Percentiles rank a stretch among this genome's conserved stretches.
Evolutionary conservation across 257 asterid genomes (phyloP).

Genomic region (Misopates orontium): DNA sequence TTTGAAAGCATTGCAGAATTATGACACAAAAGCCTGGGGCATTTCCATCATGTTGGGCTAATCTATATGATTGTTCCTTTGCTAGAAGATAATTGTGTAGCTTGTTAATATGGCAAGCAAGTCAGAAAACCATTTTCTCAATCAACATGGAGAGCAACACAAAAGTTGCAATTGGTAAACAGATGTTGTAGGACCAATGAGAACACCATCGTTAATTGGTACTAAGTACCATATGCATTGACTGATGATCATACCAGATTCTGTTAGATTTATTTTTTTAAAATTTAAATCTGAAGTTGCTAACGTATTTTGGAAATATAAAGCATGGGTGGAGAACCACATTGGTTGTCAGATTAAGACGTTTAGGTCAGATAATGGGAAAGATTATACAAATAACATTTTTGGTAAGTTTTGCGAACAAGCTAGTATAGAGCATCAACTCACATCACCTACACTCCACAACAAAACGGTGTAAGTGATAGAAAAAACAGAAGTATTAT

Average conservation of each 20-base stretch:
- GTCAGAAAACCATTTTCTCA: constrained; percentile 6
- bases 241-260: constrained; percentile 19
- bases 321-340: too few species aligned
- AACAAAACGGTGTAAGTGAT: too few species aligned
- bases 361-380: too few species aligned
- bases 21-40: constrained; percentile 15
- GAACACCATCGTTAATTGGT: background rate
- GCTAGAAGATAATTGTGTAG: constrained; percentile 6
- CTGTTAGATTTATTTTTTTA: constrained; percentile 22
- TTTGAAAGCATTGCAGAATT: background rate
- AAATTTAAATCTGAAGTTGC: too few species aligned
- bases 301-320: too few species aligned
- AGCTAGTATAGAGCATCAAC: too few species aligned
- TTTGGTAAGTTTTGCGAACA: too few species aligned
- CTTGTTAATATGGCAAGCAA: constrained; percentile 24
- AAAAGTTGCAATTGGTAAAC: constrained; percentile 6
- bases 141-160: constrained; percentile 8
- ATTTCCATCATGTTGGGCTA: constrained; percentile 13
- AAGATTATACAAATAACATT: too few species aligned
- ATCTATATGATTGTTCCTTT: background rate
- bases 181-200: background rate
- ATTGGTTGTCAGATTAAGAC: too few species aligned
- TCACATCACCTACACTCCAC: too few species aligned
- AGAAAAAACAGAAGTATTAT: too few species aligned
- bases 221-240: background rate